Evolutionary conservation across 2,329 filamentous ascomycete genomes (phyloP), one percentile per base, ranked within the genome.

Genomic region (Podosphaera leucotricha): DNA sequence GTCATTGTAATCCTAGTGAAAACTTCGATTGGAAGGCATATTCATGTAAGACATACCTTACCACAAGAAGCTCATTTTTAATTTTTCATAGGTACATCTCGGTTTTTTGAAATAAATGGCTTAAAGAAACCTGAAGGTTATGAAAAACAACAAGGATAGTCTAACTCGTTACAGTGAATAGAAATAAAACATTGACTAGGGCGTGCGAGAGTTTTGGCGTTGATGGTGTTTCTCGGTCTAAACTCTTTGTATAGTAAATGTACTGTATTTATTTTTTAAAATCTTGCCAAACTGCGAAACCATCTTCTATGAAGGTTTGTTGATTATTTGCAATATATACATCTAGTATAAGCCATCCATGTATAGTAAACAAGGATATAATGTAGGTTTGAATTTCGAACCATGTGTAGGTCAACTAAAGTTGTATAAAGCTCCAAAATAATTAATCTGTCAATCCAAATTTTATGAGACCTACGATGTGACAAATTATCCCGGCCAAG

Each of bases 21-120:
- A 98, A 98, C 67, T 98, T 98, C 68, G 90, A 98, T 64, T 98
- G 92, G 92, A 94, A 93, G 63, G 81, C 82, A 43, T 95, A 94
- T 61, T 93, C 84, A 60, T 95, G 86, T 92, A 73, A 67, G 82
- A 67, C 18, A 16, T 10, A 1, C n/a, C 16, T 21, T 39, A 38
- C 4, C 20, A 10, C 15, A 37, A 20, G 11, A 15, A 33, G 30
- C 38, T 46, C 16, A 19, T 16, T 43, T 43, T 51, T 53, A 48
- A 56, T 42, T 43, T 45, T 51, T 47, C 47, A 20, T 49, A 87
- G 82, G 82, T 66, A 94, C 87, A 43, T 73, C 80, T 28, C 75
- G 79, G 54, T 98, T 71, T 66, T 95, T 80, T 59, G 81, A 94
- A 39, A 61, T 85, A 55, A 92, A 86, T 61, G 71, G 75, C 45